A percentile compares a stretch with the other conserved stretches of the same genome.
These are phyloP conservation scores for Gomphus bonarii DNA, from an alignment of 1,284 basidiomycete genomes.

Conservation along the genomic window DNA sequence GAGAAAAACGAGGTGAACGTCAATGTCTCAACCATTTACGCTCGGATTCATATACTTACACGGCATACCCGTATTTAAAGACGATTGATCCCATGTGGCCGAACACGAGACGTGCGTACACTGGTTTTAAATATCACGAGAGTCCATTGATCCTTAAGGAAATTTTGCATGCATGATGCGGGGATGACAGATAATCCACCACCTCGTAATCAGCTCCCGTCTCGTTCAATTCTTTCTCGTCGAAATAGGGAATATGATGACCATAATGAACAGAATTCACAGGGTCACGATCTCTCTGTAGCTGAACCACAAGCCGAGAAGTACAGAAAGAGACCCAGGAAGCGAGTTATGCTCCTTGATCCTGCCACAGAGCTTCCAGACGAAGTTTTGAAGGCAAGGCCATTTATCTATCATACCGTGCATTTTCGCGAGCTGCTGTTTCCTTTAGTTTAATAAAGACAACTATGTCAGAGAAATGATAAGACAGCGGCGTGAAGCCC, in stretches of 20 bases:
- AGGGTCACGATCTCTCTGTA: conserved; percentile 9
- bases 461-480: conserved; percentile 58
- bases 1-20: not conserved
- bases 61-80: not conserved
- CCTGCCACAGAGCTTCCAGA: conserved; percentile 65
- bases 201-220: not conserved
- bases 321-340: conserved; percentile 27
- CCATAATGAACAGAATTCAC: conserved; percentile 11
- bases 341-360: conserved; percentile 40
- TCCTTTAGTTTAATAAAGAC: conserved; percentile 23
- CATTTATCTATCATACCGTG: no score
- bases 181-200: not conserved
- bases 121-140: not conserved
- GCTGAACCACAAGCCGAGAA: conserved; percentile 17
- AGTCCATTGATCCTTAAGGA: not conserved
- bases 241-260: conserved; percentile 18
- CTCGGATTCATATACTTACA: not conserved
- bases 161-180: not conserved
- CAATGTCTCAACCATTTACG: not conserved
- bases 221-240: conserved; percentile 26
- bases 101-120: not conserved
- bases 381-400: conserved; percentile 59
- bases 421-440: not conserved
- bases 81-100: not conserved
- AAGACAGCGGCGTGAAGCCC: conserved; percentile 37